These are phyloP conservation scores for Paxillus involutus DNA, from an alignment of 768 basidiomycete genomes.

Conservation along the genomic window DNA sequence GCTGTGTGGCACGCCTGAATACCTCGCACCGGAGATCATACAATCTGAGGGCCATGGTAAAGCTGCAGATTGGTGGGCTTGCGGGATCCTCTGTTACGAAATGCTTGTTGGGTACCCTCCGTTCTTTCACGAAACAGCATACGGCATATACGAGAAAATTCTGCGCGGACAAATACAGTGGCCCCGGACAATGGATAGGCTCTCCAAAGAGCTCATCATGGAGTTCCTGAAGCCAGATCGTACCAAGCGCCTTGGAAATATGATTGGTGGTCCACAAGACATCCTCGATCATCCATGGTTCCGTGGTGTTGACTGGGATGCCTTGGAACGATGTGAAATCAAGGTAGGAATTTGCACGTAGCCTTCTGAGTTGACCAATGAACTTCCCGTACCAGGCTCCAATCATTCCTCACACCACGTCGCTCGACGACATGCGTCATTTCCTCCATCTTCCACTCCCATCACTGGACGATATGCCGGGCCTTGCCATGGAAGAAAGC, in stretches of 20 bases:
- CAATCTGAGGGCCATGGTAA: conserved; percentile 97
- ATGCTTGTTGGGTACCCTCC: conserved; percentile 99
- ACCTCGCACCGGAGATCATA: conserved; percentile 98
- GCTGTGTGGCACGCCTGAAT: conserved; percentile 93
- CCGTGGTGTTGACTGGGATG: conserved; percentile 91
- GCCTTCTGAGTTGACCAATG: not conserved
- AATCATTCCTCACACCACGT: conserved; percentile 80
- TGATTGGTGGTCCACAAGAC: conserved; percentile 90
- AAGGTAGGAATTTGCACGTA: conserved; percentile 48
- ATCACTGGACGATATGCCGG: conserved; percentile 75
- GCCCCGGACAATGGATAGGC: conserved; percentile 86
- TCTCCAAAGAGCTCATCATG: conserved; percentile 85
- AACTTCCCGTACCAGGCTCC: conserved; percentile 57
- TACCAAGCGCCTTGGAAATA: conserved; percentile 87
- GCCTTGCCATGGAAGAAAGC: conserved; percentile 64
- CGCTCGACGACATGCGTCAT: conserved; percentile 82
- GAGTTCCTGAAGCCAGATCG: conserved; percentile 92
- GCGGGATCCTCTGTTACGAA: conserved; percentile 95
- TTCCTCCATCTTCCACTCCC: conserved; percentile 82
- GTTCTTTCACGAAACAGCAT: conserved; percentile 97
- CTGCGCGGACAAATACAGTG: conserved; percentile 84
- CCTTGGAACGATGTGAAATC: conserved; percentile 83
- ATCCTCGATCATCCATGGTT: conserved; percentile 94
- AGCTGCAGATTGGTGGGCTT: conserved; percentile 99
- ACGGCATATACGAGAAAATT: conserved; percentile 98